Percentiles rank a stretch among this genome's conserved stretches.
These are phyloP conservation scores for Coemansia sp. DNA, from an alignment of 192 early-diverging fungal genomes.

Conservation along the genomic window DNA sequence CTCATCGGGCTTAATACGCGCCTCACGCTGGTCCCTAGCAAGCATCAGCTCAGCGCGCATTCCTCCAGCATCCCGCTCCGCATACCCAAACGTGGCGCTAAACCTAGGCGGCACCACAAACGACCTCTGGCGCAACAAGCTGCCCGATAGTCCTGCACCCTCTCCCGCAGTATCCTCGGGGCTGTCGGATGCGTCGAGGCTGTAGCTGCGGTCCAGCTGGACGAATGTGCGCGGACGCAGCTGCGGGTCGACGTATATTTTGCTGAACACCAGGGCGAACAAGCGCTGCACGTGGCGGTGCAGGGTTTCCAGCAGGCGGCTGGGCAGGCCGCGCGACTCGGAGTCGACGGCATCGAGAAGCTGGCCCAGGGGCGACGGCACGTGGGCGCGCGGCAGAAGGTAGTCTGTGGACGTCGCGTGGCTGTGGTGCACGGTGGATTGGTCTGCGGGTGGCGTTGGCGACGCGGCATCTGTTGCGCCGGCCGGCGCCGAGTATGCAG, in stretches of 20 bases:
- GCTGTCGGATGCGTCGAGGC: constrained; percentile 13
- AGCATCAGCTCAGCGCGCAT: constrained; percentile 47
- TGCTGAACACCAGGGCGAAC: constrained; percentile 26
- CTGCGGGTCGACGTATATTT: constrained; percentile 49
- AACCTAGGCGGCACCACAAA: constrained; percentile 20
- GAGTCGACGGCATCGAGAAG: constrained; percentile 22
- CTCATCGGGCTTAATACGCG: constrained; percentile 57
- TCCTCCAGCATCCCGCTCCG: not conserved
- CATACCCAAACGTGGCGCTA: constrained; percentile 35
- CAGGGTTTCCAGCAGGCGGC: constrained; percentile 10
- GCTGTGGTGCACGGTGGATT: constrained; percentile 10
- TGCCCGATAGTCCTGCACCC: too few relatives aligned
- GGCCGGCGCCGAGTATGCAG: not conserved
- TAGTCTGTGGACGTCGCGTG: constrained; percentile 46
- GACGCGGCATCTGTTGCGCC: too few relatives aligned
- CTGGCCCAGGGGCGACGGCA: constrained; percentile 24
- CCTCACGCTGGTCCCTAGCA: constrained; percentile 61
- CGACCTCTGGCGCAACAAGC: not conserved
- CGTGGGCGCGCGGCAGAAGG: constrained; percentile 31
- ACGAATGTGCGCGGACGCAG: constrained; percentile 18
- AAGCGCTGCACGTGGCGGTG: not conserved
- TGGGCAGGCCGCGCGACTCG: constrained; percentile 15
- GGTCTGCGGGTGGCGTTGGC: too few relatives aligned
- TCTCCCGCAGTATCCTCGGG: not conserved
- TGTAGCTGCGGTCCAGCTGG: constrained; percentile 42